Evolutionary conservation across 2,329 filamentous ascomycete species (phyloP), one percentile per base, ranked within the genome.

Genomic region (Talaromyces funiculosus): DNA sequence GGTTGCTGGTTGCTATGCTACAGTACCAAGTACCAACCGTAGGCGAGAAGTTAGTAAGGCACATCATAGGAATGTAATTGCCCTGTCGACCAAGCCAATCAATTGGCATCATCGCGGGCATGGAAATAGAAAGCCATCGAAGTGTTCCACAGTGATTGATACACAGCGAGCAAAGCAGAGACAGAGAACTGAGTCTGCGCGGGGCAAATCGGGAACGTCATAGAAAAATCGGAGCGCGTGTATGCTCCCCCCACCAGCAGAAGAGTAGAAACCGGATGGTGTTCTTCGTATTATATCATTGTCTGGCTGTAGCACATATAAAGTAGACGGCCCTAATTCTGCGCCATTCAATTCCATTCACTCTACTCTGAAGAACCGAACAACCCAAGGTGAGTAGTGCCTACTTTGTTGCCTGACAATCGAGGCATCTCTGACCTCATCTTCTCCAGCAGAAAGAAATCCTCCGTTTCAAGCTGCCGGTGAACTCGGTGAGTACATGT

Each of bases 401-500:
- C 10, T 57, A n/a, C n/a, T n/a, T n/a, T n/a, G n/a, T n/a, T n/a
- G 55, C 55, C 55, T 45, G 37, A 51, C n/a, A 22, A 12, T 20
- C 47, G 35, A 51, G 47, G 47, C 47, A 51, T 51, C 47, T 53
- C 67, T 74, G 71, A 74, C 71, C 67, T 73, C 67, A 70, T 65
- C 62, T 62, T 16, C 14, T 37, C 31, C n/a, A 26, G 53, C 45
- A 47, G 24, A 12, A 29, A n/a, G n/a, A 16, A 47, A 26, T 53
- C 35, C 42, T n/a, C 26, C 45, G 24, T 31, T 63, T 60, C 42
- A 47, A 57, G 58, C 47, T 65, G 66, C 68, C 70, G 71, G 72
- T 73, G 66, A 62, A 67, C 64, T 67, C 73, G 73, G 73, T 75
- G 72, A 75, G 72, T 12, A 8, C 18, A 16, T 4, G 3, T 68